These are phyloP conservation scores for Lactarius akahatsu DNA, from an alignment of 768 basidiomycete genomes.

Conservation along the genomic window DNA sequence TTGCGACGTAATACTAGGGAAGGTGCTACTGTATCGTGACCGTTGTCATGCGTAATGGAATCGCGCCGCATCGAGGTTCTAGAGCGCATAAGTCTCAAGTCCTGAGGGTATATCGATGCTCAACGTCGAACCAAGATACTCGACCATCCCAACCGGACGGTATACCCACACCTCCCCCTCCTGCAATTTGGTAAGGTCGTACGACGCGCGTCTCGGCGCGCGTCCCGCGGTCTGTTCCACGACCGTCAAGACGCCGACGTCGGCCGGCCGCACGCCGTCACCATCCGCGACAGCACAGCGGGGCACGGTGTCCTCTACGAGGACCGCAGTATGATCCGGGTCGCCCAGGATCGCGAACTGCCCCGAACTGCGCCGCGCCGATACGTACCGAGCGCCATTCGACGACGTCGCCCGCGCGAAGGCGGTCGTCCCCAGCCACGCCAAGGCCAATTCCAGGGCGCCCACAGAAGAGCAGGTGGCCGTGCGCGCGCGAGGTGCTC, in stretches of 20 bases:
- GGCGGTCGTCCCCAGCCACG: constrained; percentile 50
- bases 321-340: constrained; percentile 57
- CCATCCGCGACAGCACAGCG: constrained; percentile 37
- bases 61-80: not conserved
- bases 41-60: not conserved
- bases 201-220: constrained; percentile 42
- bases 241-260: constrained; percentile 48
- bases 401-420: constrained; percentile 55
- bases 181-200: constrained; percentile 45
- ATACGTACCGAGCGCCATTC: constrained; percentile 46
- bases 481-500: constrained; percentile 52
- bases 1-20: not conserved
- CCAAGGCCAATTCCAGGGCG: constrained; percentile 44
- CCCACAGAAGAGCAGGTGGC: constrained; percentile 51
- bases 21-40: not conserved
- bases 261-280: constrained; percentile 38
- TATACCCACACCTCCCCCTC: constrained; percentile 60
- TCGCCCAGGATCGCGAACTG: constrained; percentile 43
- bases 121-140: constrained; percentile 34
- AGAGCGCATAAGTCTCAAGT: constrained; percentile 12
- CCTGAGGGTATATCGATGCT: constrained; percentile 23
- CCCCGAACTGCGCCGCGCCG: constrained; percentile 14
- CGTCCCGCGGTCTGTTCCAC: constrained; percentile 51
- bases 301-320: constrained; percentile 43
- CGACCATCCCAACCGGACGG: constrained; percentile 47